Percentiles rank a stretch among this genome's conserved stretches.
Evolutionary conservation across 108 stramenopile species (phyloP).

Genomic region (Nitzschia sp.): DNA sequence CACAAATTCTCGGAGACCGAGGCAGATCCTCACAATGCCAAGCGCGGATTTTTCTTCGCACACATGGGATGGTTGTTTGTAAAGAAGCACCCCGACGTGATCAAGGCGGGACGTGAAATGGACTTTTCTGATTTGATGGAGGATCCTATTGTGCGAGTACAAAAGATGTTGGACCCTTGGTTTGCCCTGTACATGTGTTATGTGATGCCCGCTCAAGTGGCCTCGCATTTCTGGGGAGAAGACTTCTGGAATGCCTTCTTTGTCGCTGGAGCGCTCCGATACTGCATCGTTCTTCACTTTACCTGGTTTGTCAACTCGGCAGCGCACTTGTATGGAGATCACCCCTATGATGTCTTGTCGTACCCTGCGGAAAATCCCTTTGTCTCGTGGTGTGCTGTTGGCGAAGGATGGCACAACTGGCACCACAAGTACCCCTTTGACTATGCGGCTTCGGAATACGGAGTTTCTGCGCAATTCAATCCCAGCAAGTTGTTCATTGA

Average conservation of each 20-base stretch:
- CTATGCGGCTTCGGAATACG: conserved; percentile 97
- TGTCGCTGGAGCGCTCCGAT: conserved; percentile 94
- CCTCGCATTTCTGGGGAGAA: conserved; percentile 91
- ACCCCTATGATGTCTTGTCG: conserved; percentile 94
- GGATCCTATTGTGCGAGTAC: conserved; percentile 92
- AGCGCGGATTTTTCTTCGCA: conserved; percentile 99
- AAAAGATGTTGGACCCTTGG: conserved; percentile 96
- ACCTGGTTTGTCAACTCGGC: conserved; percentile 99
- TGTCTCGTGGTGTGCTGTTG: conserved; percentile 92
- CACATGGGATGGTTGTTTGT: conserved; percentile 99
- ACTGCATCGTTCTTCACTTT: conserved; percentile 93
- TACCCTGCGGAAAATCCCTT: conserved; percentile 97
- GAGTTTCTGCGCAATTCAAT: conserved; percentile 95
- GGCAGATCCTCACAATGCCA: conserved; percentile 99
- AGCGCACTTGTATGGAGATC: conserved; percentile 98
- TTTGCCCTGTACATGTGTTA: conserved; percentile 99
- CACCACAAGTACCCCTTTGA: conserved; percentile 99
- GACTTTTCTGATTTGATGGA: conserved; percentile 92
- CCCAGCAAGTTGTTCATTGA: conserved; percentile 97
- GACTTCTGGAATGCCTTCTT: conserved; percentile 96
- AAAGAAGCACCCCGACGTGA: conserved; percentile 95
- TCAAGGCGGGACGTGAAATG: conserved; percentile 92
- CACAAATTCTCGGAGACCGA: conserved; percentile 98
- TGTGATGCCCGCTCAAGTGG: conserved; percentile 95
- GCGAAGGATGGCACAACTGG: conserved; percentile 99